Base-by-base conservation (phyloP, 257 asterid species). In the Ilex aquifolium region DNA sequence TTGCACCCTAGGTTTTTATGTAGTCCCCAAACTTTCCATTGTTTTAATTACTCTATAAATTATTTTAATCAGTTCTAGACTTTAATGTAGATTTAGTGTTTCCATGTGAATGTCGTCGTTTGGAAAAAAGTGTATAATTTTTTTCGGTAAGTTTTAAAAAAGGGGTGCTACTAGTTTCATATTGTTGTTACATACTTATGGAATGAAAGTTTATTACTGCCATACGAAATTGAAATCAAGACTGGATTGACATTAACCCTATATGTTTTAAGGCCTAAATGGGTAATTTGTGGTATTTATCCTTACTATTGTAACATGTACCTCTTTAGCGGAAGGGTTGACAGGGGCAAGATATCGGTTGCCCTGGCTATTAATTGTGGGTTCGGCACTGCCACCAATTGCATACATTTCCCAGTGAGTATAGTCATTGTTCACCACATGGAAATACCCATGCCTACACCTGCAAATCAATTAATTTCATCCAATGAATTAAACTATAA, bases 391-490 rank as follows among this genome's bases (percentile, higher is more conserved):
- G 56, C 98, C 98, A 62, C 98, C 96, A 56, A 91, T 91, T 3
- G 98, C 98, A 69, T 91, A 91, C 98, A 91, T 88, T 63, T 72
- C 78, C 98, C 98, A 91, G 32, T 82, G 85, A 53, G 98, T 91
- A 71, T 91, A 88, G 78, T 88, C 98, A 66, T 91, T 88, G 86
- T 88, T 91, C 57, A 88, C 98, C 52, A 88, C 91, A 69, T 91
- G 98, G 72, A 91, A 88, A 68, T 91, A 83, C 13, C 98, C 95
- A 76, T 88, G 95, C 61, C 98, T 81, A 53, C 98, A 91, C 87
- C 98, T 88, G 86, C 74, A 64, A 11, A 55, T 32, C 29, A n/a
- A 42, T 53, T 10, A 44, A 57, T 42, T 31, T 32, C 14, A 44
- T 6, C 7, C 51, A 13, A 14, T 30, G 44, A 5, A 56, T 17